Conservation (phyloP, 2,329 filamentous ascomycete species). For the Cladophialophora yegresii region DNA sequence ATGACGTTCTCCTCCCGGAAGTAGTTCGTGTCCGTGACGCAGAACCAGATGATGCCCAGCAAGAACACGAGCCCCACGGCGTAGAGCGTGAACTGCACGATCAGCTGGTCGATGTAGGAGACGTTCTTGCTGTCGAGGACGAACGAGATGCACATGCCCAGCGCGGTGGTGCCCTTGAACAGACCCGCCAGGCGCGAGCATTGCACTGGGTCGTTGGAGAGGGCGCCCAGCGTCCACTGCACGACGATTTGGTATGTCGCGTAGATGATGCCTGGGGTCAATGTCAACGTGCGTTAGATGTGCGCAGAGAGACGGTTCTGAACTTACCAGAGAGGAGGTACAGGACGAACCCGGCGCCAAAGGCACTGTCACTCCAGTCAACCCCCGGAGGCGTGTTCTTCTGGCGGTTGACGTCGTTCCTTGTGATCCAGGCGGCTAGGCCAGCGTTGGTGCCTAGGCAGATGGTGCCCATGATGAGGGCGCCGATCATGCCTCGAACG, state of each 20-base stretch:
- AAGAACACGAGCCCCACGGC: slow-evolving; percentile 27
- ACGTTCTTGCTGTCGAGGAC: slow-evolving; percentile 33
- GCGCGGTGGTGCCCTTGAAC: slow-evolving; percentile 31
- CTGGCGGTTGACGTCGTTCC: slow-evolving; percentile 24
- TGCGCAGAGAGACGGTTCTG: neutral
- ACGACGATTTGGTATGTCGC: slow-evolving; percentile 28
- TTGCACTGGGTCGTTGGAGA: slow-evolving; percentile 31
- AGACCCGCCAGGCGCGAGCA: slow-evolving; percentile 29
- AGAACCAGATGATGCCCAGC: slow-evolving; percentile 25
- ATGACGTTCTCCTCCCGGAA: slow-evolving; percentile 35
- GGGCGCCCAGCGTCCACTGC: slow-evolving; percentile 29
- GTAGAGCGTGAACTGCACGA: slow-evolving; percentile 33
- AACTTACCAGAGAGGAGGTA: slow-evolving; percentile 27
- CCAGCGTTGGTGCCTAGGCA: slow-evolving; percentile 26
- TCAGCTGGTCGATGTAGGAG: slow-evolving; percentile 30
- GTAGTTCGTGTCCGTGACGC: slow-evolving; percentile 35
- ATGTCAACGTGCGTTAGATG: neutral
- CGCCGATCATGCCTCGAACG: slow-evolving; percentile 26
- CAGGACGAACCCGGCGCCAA: slow-evolving; percentile 25
- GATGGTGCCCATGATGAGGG: slow-evolving; percentile 23
- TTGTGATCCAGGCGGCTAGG: slow-evolving; percentile 25
- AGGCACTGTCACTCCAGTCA: slow-evolving; percentile 30
- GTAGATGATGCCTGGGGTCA: slow-evolving; percentile 25
- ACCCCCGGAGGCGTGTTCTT: slow-evolving; percentile 10
- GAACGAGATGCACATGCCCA: slow-evolving; percentile 36